These are phyloP conservation scores for Canavalia gladiata DNA, from an alignment of 306 rosid genomes.

Conservation along the genomic window DNA sequence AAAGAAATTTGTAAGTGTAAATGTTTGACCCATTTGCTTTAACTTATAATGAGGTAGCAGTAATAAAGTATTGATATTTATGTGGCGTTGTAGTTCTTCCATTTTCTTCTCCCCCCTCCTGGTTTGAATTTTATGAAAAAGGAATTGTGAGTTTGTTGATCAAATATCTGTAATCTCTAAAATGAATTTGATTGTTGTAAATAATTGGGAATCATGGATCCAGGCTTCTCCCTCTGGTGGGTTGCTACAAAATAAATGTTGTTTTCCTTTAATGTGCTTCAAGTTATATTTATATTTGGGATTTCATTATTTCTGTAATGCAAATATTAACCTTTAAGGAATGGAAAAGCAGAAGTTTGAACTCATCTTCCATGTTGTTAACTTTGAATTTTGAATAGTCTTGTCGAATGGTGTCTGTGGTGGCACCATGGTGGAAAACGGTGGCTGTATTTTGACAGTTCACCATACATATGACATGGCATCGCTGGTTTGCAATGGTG, in stretches of 20 bases:
- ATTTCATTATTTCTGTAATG: conserved; percentile 17
- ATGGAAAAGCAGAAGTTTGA: neutral
- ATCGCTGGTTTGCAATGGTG: too few relatives aligned
- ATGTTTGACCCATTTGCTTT: neutral
- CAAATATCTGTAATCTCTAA: neutral
- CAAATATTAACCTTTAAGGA: conserved; percentile 7
- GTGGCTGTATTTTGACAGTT: too few relatives aligned
- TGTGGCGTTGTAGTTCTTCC: neutral
- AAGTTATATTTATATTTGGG: conserved; percentile 7
- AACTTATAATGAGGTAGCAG: neutral
- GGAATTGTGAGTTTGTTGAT: neutral
- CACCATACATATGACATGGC: too few relatives aligned
- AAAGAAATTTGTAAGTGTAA: neutral
- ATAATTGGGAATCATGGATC: neutral
- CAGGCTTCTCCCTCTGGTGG: neutral
- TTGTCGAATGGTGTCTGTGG: too few relatives aligned
- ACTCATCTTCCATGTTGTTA: conserved; percentile 1
- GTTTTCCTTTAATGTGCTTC: conserved; percentile 29
- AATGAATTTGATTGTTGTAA: neutral
- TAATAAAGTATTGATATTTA: neutral
- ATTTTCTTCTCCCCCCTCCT: neutral
- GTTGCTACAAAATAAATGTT: neutral
- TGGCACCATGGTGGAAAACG: too few relatives aligned
- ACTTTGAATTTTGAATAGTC: neutral
- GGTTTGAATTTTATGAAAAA: neutral